phyloP scores from a whole-genome alignment of 805 yeast genomes.

The Yarrowia hollandica region DNA sequence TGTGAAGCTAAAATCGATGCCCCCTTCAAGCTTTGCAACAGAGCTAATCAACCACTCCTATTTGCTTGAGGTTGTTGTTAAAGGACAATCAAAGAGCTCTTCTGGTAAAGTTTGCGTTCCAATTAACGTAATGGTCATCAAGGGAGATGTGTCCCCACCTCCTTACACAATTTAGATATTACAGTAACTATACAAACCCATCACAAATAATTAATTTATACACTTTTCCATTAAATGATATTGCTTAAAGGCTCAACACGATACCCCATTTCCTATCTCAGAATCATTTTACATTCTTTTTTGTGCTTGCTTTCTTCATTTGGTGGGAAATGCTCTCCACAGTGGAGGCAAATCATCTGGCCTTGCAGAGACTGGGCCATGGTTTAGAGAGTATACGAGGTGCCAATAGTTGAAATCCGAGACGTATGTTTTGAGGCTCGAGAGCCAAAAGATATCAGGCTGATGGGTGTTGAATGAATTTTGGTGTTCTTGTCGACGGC shows the following conservation, averaged over 20 bases:
- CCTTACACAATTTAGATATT: conserved; percentile 2
- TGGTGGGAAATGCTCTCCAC: conserved; percentile 20
- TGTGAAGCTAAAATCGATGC: not conserved
- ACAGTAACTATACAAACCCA: no score
- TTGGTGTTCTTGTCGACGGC: no score
- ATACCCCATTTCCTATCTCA: not conserved
- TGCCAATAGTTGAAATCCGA: no score
- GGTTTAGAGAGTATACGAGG: not conserved
- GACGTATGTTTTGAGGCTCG: no score
- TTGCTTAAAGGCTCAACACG: not conserved
- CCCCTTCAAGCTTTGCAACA: not conserved
- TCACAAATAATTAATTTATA: not conserved
- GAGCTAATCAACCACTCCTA: not conserved
- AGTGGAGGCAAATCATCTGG: conserved; percentile 21
- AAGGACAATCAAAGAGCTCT: not conserved
- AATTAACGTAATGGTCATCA: not conserved
- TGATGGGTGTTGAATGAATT: no score
- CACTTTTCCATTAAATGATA: not conserved
- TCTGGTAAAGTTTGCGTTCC: not conserved
- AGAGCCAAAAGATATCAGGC: no score
- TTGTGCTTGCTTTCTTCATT: conserved; percentile 5
- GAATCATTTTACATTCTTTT: conserved; percentile 16
- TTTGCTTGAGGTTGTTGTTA: not conserved
- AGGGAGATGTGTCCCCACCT: not conserved
- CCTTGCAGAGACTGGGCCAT: not conserved